Evolutionary conservation across 2,329 filamentous ascomycete genomes (phyloP).

Genomic region (Exophiala alcalophila): DNA sequence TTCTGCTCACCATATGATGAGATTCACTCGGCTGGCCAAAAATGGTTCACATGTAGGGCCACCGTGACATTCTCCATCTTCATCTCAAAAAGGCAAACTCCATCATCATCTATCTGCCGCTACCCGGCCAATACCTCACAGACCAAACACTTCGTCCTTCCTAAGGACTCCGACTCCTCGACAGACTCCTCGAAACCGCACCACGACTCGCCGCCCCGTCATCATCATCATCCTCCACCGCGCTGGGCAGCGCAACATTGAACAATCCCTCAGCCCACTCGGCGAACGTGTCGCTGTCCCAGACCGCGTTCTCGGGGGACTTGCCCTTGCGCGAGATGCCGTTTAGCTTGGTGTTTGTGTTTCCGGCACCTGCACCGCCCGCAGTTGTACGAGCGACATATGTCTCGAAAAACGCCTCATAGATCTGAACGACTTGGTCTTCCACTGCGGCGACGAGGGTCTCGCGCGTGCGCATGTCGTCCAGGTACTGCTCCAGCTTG

Average conservation of each 20-base stretch:
- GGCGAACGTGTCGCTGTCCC: constrained; percentile 63
- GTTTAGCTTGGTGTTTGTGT: constrained; percentile 33
- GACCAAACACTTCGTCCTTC: not conserved
- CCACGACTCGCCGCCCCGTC: constrained; percentile 26
- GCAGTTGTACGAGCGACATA: too few species aligned
- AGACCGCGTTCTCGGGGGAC: constrained; percentile 59
- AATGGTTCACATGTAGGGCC: too few species aligned
- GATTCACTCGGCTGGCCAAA: too few species aligned
- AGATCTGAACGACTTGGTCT: constrained; percentile 60
- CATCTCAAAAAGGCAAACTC: too few species aligned
- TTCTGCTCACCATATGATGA: too few species aligned
- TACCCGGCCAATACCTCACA: too few species aligned
- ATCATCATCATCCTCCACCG: constrained; percentile 32
- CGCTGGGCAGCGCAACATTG: constrained; percentile 37
- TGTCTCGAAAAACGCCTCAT: constrained; percentile 62
- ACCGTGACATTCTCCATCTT: too few species aligned
- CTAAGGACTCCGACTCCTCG: constrained; percentile 25
- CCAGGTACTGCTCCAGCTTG: constrained; percentile 62
- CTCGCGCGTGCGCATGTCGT: constrained; percentile 62
- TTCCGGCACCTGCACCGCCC: constrained; percentile 30
- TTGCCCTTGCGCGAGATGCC: constrained; percentile 53
- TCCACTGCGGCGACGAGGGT: constrained; percentile 65
- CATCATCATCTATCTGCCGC: too few species aligned
- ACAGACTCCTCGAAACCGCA: constrained; percentile 25
- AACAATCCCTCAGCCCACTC: constrained; percentile 62